Evolutionary conservation across 1,139 yeast species (phyloP).

Genomic region (Eremothecium sinecaudum): DNA sequence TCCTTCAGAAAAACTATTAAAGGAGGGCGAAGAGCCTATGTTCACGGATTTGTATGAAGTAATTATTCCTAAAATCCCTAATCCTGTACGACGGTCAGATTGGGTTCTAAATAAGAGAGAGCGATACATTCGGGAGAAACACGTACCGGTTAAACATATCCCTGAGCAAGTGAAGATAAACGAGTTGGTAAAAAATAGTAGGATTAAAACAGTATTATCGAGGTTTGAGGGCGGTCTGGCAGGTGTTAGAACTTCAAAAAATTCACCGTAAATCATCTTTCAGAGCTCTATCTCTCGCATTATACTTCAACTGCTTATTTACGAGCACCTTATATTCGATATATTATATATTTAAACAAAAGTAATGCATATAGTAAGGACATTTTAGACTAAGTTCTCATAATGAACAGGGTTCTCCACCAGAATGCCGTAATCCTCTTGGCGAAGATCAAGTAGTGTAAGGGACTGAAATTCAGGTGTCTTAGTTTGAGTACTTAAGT

Average conservation of each 20-base stretch:
- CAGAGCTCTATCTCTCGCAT: too few relatives aligned
- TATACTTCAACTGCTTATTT: too few relatives aligned
- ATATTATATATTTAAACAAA: too few relatives aligned
- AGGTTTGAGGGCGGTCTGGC: conserved; percentile 30
- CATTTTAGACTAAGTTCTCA: too few relatives aligned
- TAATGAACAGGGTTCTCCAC: conserved; percentile 27
- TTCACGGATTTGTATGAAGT: conserved; percentile 24
- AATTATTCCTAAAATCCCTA: conserved; percentile 23
- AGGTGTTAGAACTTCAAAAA: conserved; percentile 22
- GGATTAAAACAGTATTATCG: conserved; percentile 23
- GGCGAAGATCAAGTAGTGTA: conserved; percentile 55
- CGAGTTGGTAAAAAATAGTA: conserved; percentile 23
- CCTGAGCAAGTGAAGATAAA: conserved; percentile 26
- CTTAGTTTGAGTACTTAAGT: conserved; percentile 34
- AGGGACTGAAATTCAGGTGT: conserved; percentile 37
- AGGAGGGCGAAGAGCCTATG: conserved; percentile 7
- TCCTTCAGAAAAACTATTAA: conserved; percentile 1
- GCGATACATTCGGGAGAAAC: conserved; percentile 29
- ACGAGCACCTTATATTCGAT: too few relatives aligned
- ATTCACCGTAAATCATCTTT: too few relatives aligned
- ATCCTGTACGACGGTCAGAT: conserved; percentile 30
- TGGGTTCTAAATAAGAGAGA: conserved; percentile 27
- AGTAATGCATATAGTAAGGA: too few relatives aligned
- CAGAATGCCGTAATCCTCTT: conserved; percentile 47
- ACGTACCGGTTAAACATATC: conserved; percentile 26